Evolutionary conservation across 176 grass and related monocot genomes (phyloP).

Genomic region (Aegilops umbellulata): DNA sequence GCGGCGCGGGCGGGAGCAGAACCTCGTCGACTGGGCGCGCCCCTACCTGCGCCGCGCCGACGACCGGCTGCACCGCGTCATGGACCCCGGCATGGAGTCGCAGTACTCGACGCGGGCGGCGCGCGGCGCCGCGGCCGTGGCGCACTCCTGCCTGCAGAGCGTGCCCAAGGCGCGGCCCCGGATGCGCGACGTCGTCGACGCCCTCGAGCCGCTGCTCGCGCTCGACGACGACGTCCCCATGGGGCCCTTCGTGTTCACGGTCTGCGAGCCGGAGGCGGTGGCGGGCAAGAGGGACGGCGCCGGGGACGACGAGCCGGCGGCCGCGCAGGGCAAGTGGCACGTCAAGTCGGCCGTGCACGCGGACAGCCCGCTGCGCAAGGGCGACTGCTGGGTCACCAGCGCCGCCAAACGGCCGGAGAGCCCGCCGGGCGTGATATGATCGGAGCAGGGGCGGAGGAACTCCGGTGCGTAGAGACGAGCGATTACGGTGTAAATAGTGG

Average conservation of each 20-base stretch:
- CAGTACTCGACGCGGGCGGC: constrained; percentile 70
- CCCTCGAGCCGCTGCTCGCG: constrained; percentile 71
- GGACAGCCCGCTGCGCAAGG: constrained; percentile 46
- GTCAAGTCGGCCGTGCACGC: constrained; percentile 66
- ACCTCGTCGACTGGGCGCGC: constrained; percentile 85
- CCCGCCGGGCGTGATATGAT: constrained; percentile 12
- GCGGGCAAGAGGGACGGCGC: neutral
- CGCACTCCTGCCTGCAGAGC: constrained; percentile 71
- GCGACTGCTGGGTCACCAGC: constrained; percentile 34
- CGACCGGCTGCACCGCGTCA: constrained; percentile 63
- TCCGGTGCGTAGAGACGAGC: constrained; percentile 16
- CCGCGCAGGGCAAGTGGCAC: constrained; percentile 43
- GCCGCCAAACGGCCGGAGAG: constrained; percentile 32
- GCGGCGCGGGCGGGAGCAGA: constrained; percentile 57
- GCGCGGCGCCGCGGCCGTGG: constrained; percentile 53
- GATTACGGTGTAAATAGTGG: constrained; percentile 25
- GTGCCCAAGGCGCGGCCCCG: constrained; percentile 55
- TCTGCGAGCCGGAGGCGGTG: neutral
- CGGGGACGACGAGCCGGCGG: constrained; percentile 10
- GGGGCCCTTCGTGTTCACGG: constrained; percentile 72
- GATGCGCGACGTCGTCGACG: constrained; percentile 75
- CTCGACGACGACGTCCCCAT: constrained; percentile 63
- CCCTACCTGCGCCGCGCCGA: constrained; percentile 63
- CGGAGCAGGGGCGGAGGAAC: neutral
- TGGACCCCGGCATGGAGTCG: constrained; percentile 63